Evolutionary conservation across 1,284 basidiomycete species (phyloP), one percentile per base, ranked within the genome.

Genomic region (Sphagnurus paluster): DNA sequence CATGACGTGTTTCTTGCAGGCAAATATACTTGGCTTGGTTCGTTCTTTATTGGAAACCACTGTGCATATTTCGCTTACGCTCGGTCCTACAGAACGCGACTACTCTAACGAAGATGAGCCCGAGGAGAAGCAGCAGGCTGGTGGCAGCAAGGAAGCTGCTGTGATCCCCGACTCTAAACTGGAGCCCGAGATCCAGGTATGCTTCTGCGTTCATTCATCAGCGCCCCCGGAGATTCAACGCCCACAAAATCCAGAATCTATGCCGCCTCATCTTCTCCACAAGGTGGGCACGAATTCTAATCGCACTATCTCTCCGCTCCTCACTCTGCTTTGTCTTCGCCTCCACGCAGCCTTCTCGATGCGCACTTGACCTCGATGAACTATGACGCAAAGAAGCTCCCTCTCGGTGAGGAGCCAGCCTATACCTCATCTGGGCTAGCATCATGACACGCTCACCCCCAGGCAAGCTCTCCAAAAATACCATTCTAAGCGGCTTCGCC

Each of bases 321-420:
- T 4, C 24, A n/a, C 10, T 9, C 21, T 43, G n/a, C 48, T 19
- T 46, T 37, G 17, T 23, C 35, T 21, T 11, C n/a, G 24, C 6
- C 30, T 41, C 41, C 21, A 34, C n/a, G n/a, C n/a, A 82, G 78
- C 21, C 60, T 82, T 51, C 77, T 84, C 37, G 71, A 80, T 39
- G 78, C 77, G 0, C 71, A 75, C 17, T 60, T 86, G 55, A 76
- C 77, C n/a, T 76, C 77, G 2, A 80, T 86, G 79, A 83, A 84
- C 56, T 86, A 86, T 55, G 82, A 86, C 56, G 81, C 80, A 3
- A 79, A 79, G 54, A 86, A 86, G 57, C 69, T 85, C 17, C 83
- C 83, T 11, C 73, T 85, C 8, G 82, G 79, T 70, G 65, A 49
- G 44, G 52, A 50, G 20, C 34, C 34, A 20, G 36, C 11, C 8